A percentile compares a stretch with the other conserved stretches of the same genome.
Conservation (phyloP, 192 early-diverging fungal species). For the Chytriomyces hyalinus region DNA sequence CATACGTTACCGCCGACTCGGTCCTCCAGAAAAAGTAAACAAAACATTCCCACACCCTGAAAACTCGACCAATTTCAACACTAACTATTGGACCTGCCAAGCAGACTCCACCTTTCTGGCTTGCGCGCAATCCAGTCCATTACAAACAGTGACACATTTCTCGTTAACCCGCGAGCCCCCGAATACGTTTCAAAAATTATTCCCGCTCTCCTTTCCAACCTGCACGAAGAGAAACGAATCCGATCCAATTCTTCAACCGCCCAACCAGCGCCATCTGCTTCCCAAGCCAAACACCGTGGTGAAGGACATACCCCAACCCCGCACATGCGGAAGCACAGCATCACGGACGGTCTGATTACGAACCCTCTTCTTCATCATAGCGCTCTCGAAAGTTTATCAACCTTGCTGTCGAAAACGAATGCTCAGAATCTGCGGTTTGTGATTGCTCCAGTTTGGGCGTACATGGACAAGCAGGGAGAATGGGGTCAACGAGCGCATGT, state of each 20-base stretch:
- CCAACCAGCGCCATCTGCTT: not conserved
- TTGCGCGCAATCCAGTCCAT: slow-evolving; percentile 50
- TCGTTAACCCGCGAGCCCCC: slow-evolving; percentile 26
- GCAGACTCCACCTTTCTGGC: slow-evolving; percentile 45
- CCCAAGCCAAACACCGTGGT: not conserved
- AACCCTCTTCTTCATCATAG: slow-evolving; percentile 32
- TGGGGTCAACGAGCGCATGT: slow-evolving; percentile 15
- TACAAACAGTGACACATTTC: slow-evolving; percentile 37
- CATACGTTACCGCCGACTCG: slow-evolving; percentile 20
- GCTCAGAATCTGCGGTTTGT: slow-evolving; percentile 1
- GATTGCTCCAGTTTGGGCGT: slow-evolving; percentile 15
- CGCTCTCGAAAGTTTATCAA: slow-evolving; percentile 20
- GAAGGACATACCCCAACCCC: not conserved
- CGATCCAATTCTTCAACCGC: not conserved
- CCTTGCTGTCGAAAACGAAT: slow-evolving; percentile 18
- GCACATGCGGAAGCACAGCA: slow-evolving; percentile 21
- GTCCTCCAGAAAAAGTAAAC: slow-evolving; percentile 41
- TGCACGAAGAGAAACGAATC: slow-evolving; percentile 21
- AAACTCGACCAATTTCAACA: not conserved
- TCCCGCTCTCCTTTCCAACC: slow-evolving; percentile 47
- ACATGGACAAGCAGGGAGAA: slow-evolving; percentile 30
- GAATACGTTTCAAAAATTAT: slow-evolving; percentile 41
- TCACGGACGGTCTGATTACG: slow-evolving; percentile 46
- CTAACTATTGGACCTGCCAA: not conserved
- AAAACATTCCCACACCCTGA: not conserved